phyloP scores from a whole-genome alignment of 768 basidiomycete genomes.

The Termitomyces sp. region DNA sequence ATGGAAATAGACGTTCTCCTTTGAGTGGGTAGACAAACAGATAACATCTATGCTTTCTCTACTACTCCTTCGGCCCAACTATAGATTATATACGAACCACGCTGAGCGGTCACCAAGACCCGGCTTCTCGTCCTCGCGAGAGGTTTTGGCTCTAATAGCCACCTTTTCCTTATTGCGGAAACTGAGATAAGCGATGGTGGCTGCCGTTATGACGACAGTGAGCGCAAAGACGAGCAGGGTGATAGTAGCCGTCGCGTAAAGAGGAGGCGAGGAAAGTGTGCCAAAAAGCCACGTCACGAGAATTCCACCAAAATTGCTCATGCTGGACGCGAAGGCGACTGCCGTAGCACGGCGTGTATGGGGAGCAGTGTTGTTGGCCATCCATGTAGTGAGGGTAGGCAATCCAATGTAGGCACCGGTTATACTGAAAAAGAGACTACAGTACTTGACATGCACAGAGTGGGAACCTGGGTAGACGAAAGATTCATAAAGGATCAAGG shows the following conservation, averaged over 20 bases:
- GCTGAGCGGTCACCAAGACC: constrained; percentile 48
- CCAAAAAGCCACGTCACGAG: constrained; percentile 61
- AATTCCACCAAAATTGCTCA: constrained; percentile 58
- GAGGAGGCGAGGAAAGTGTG: constrained; percentile 42
- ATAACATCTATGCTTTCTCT: no score
- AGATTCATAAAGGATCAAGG: background rate
- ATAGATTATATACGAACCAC: constrained; percentile 52
- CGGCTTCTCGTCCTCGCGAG: constrained; percentile 31
- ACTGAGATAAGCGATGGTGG: constrained; percentile 38
- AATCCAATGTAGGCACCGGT: constrained; percentile 49
- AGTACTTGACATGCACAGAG: constrained; percentile 42
- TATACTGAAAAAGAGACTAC: constrained; percentile 52
- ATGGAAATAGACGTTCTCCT: no score
- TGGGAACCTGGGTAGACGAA: constrained; percentile 27
- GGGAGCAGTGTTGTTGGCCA: constrained; percentile 58
- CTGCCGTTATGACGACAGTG: constrained; percentile 30
- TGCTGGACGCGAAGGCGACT: constrained; percentile 53
- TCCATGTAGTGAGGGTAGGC: constrained; percentile 55
- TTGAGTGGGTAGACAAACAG: no score
- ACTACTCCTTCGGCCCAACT: background rate
- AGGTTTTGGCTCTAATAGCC: constrained; percentile 24
- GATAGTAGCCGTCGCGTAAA: constrained; percentile 46
- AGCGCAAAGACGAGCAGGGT: constrained; percentile 34
- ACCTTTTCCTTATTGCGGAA: constrained; percentile 45
- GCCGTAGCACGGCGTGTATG: constrained; percentile 54